Evolutionary conservation across 106 monocot genomes (phyloP).

Genomic region (Acanthochlamys bracteata): DNA sequence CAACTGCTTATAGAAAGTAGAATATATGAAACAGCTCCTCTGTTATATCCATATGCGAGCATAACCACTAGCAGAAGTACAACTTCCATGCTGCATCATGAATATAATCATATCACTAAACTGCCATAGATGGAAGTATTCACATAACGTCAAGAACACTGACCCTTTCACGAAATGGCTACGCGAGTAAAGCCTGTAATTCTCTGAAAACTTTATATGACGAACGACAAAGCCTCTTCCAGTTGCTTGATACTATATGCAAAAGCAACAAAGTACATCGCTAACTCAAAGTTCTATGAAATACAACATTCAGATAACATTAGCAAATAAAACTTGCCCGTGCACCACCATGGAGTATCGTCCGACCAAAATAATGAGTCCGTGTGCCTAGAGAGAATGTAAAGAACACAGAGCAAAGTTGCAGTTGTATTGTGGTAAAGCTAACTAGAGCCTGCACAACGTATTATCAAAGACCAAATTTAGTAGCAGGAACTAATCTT

Average conservation of each 20-base stretch:
- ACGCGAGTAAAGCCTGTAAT: constrained; percentile 84
- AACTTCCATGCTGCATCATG: constrained; percentile 55
- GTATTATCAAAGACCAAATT: too few relatives aligned
- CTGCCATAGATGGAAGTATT: too few relatives aligned
- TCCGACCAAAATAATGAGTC: constrained; percentile 84
- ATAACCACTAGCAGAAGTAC: constrained; percentile 56
- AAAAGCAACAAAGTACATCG: constrained; percentile 6
- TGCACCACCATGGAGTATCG: constrained; percentile 85
- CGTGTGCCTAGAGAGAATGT: constrained; percentile 75
- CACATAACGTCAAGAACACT: too few relatives aligned
- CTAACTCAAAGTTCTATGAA: not conserved
- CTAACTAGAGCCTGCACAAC: constrained; percentile 62
- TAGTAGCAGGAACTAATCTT: too few relatives aligned
- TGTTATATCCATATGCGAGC: constrained; percentile 66
- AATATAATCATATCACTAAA: not conserved
- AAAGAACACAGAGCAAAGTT: constrained; percentile 66
- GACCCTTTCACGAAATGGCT: constrained; percentile 91
- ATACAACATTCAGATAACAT: not conserved
- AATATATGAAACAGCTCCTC: constrained; percentile 52
- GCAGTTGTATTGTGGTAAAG: constrained; percentile 61
- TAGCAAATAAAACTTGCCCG: constrained; percentile 24
- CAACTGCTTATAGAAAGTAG: constrained; percentile 73
- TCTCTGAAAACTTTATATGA: constrained; percentile 79
- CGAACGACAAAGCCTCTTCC: constrained; percentile 81
- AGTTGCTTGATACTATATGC: constrained; percentile 56